Evolutionary conservation across 768 basidiomycete genomes (phyloP).

Genomic region (Kwoniella sp.): DNA sequence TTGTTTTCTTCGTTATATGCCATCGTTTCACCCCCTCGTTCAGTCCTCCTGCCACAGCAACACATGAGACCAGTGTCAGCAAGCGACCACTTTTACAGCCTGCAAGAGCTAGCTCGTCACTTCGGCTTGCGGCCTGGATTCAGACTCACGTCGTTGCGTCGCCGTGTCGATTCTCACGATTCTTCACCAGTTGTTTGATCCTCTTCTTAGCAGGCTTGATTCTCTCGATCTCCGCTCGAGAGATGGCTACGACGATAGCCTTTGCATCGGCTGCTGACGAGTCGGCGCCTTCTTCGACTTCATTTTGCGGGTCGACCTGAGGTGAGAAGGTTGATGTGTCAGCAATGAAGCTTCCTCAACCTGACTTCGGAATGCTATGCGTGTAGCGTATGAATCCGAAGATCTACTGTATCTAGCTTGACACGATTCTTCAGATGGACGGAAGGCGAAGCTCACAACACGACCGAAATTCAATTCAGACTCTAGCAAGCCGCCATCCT

Average conservation of each 20-base stretch:
- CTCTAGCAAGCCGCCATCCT: conserved; percentile 9
- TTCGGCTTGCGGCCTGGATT: not conserved
- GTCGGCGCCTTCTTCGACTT: conserved; percentile 5
- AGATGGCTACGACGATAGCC: conserved; percentile 9
- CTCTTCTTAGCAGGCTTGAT: conserved; percentile 16
- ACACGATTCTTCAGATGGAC: no score
- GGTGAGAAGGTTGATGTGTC: not conserved
- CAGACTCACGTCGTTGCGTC: not conserved
- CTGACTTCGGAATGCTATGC: no score
- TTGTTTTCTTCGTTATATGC: conserved; percentile 14
- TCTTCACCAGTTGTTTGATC: conserved; percentile 7
- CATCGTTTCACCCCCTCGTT: conserved; percentile 3
- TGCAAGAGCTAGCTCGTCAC: no score
- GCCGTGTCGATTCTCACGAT: not conserved
- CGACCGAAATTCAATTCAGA: conserved; percentile 9
- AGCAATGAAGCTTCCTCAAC: not conserved
- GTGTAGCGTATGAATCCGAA: not conserved
- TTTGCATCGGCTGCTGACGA: not conserved
- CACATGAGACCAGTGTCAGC: not conserved
- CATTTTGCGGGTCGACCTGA: conserved; percentile 6
- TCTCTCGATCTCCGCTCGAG: conserved; percentile 13
- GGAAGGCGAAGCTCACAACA: conserved; percentile 13
- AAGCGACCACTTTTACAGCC: no score
- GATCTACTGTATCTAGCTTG: not conserved
- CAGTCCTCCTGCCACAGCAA: not conserved